Base-by-base conservation (phyloP, 1,284 basidiomycete genomes). In the Sphaerobolus stellatus region DNA sequence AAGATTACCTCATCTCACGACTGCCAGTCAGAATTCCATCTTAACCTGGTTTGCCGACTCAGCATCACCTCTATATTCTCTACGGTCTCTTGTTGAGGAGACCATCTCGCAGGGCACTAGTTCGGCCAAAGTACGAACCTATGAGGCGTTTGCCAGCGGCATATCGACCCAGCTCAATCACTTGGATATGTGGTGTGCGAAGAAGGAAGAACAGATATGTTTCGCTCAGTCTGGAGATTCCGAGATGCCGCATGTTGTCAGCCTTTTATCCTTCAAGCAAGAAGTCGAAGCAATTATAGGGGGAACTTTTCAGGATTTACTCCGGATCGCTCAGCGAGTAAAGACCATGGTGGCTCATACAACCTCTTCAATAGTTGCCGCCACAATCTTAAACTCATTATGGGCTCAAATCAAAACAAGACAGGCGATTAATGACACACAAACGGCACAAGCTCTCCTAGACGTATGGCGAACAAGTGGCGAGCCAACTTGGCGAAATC, bases 61-160 rank as follows among this genome's bases (percentile, higher is more conserved):
- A 4, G 81, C 88, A 0, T 84, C 84, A 1, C 79, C 77, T 4
- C 62, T 86, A 1, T 77, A 82, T 38, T 79, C 77, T 49, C 73
- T 92, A 6, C 81, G 89, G 38, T 72, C 70, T 33, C 91, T 92
- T 66, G 71, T 79, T 27, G 59, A 66, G 1, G 68, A 73, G 14
- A 74, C 80, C 49, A 76, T 78, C 51, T 62, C 64, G 22, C 62
- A 66, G 30, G 61, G 64, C 47, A 55, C 58, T 27, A 43, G 24
- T 43, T 57, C 65, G 25, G 62, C 63, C 40, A 61, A 43, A 41
- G 57, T 59, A 38, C 64, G 52, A 11, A 92, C 90, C 0, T 70
- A 86, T 13, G 88, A 93, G 64, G 92, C 92, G 0, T 92, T 92
- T 64, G 82, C 86, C 0, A 89, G 90, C 56, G 88, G 88, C 0